Evolutionary conservation across 2,329 filamentous ascomycete species (phyloP).

Genomic region (Neoarthrinium moseri): DNA sequence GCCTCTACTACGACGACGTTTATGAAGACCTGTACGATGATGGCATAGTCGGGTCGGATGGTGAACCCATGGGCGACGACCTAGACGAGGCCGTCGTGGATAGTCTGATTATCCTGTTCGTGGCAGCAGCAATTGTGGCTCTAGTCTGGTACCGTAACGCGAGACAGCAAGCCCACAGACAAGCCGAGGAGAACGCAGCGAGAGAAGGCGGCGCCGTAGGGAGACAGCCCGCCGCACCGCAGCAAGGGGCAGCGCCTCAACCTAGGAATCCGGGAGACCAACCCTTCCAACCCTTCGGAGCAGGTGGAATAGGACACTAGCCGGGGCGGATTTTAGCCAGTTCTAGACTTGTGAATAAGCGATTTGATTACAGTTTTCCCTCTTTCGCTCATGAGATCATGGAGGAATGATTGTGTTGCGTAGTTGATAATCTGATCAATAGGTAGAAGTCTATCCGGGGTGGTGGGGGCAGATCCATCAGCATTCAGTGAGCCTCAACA

Average conservation of each 20-base stretch:
- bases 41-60: slow-evolving; percentile 54
- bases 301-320: slow-evolving; percentile 24
- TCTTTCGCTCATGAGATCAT: too few species aligned
- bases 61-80: slow-evolving; percentile 57
- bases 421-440: too few species aligned
- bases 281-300: slow-evolving; percentile 58
- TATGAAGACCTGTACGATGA: slow-evolving; percentile 58
- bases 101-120: slow-evolving; percentile 76
- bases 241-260: slow-evolving; percentile 32
- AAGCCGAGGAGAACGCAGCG: slow-evolving; percentile 28
- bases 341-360: too few species aligned
- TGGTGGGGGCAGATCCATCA: too few species aligned
- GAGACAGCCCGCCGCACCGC: slow-evolving; percentile 20
- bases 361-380: too few species aligned
- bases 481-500: too few species aligned
- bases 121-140: slow-evolving; percentile 72
- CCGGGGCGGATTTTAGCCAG: too few species aligned
- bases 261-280: slow-evolving; percentile 52
- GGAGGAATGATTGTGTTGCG: too few species aligned
- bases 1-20: slow-evolving; percentile 61
- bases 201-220: slow-evolving; percentile 17
- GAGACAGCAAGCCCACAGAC: slow-evolving; percentile 56
- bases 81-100: slow-evolving; percentile 75
- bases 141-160: slow-evolving; percentile 80
- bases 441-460: too few species aligned